Conservation (phyloP, 2,329 filamentous ascomycete genomes). For the Cladophialophora immunda region DNA sequence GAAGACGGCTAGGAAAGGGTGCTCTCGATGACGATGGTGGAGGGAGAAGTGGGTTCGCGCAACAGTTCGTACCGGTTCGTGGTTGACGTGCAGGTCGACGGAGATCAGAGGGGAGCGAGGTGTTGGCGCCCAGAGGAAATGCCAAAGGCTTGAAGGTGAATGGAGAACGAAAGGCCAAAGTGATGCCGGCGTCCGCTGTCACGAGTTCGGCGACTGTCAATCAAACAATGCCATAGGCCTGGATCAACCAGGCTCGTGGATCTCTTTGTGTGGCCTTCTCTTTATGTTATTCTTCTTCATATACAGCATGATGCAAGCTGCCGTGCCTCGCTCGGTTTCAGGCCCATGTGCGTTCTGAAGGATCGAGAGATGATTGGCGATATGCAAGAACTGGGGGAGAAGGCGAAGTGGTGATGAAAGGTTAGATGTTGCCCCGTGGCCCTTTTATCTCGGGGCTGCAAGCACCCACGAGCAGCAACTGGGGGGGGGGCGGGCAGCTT, state of each 20-base stretch:
- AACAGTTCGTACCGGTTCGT: slow-evolving; percentile 15
- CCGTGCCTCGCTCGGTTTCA: slow-evolving; percentile 4
- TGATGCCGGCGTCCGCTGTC: slow-evolving; percentile 30
- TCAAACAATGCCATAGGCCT: slow-evolving; percentile 20
- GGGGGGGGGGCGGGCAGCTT: neutral
- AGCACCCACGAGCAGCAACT: neutral
- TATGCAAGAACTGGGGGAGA: neutral
- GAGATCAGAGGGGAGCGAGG: neutral
- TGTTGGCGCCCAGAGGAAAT: neutral
- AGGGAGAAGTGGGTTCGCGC: slow-evolving; percentile 12
- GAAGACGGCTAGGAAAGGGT: neutral
- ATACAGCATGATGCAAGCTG: neutral
- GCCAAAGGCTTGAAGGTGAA: slow-evolving; percentile 1
- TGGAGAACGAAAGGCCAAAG: neutral
- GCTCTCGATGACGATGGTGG: slow-evolving; percentile 7
- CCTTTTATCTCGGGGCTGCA: neutral
- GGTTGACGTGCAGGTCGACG: slow-evolving; percentile 16
- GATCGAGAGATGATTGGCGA: slow-evolving; percentile 12
- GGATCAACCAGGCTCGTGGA: slow-evolving; percentile 25
- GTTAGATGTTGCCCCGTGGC: neutral
- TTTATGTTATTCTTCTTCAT: neutral
- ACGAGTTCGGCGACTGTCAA: slow-evolving; percentile 28
- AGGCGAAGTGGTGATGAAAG: slow-evolving; percentile 1
- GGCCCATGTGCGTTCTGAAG: neutral
- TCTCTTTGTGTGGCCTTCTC: neutral